A percentile compares a stretch with the other conserved stretches of the same genome.
phyloP scores from a whole-genome alignment of 768 basidiomycete species.

The Roridomyces roridus region DNA sequence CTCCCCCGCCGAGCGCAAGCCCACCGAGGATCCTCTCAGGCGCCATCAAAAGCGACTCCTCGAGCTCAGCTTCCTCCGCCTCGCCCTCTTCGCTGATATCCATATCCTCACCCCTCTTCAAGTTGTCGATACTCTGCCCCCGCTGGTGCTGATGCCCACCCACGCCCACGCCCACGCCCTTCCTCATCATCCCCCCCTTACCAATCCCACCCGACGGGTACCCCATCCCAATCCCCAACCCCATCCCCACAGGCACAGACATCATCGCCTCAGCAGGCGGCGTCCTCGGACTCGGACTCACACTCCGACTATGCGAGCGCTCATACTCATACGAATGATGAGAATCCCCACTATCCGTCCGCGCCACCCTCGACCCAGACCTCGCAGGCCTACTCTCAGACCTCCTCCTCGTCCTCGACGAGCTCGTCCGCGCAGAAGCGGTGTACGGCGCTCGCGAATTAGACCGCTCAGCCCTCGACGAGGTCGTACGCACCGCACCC shows the following conservation, averaged over 20 bases:
- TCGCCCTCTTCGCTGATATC: neutral
- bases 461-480: slow-evolving; percentile 12
- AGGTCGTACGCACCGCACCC: slow-evolving; percentile 1
- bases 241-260: slow-evolving; percentile 3
- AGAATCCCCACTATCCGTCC: neutral
- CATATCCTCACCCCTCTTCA: neutral
- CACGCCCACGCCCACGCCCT: neutral
- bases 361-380: slow-evolving; percentile 1
- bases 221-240: slow-evolving; percentile 13
- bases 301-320: slow-evolving; percentile 8
- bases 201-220: neutral
- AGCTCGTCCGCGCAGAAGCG: neutral
- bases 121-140: neutral
- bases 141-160: neutral
- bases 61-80: neutral
- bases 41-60: neutral
- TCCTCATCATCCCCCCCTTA: neutral
- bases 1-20: neutral
- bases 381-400: neutral
- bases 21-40: neutral
- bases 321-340: neutral
- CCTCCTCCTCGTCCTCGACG: neutral
- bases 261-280: slow-evolving; percentile 9
- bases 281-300: slow-evolving; percentile 13
- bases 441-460: slow-evolving; percentile 19